Conservation (phyloP, 257 asterid genomes). For the Cynanchum wilfordii region DNA sequence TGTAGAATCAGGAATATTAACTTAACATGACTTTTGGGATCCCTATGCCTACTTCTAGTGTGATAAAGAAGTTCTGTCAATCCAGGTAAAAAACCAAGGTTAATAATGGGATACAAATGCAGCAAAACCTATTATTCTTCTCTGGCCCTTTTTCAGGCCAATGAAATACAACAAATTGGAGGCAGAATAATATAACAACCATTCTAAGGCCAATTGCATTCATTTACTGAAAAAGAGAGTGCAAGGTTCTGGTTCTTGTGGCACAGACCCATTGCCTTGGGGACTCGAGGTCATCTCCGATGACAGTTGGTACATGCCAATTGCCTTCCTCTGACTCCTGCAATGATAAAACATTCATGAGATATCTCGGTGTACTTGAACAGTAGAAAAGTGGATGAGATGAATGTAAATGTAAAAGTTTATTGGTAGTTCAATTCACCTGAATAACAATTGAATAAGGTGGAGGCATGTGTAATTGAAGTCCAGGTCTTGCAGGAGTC, state of each 20-base stretch:
- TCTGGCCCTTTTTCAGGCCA: too few relatives aligned
- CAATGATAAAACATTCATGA: slow-evolving; percentile 10
- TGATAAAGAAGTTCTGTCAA: too few relatives aligned
- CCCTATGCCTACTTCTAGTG: too few relatives aligned
- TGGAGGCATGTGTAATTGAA: slow-evolving; percentile 75
- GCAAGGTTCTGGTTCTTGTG: slow-evolving; percentile 36
- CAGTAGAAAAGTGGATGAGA: neutral
- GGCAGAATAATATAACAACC: neutral
- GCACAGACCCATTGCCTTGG: slow-evolving; percentile 89
- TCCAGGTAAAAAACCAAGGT: too few relatives aligned
- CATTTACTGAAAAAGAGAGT: slow-evolving; percentile 17
- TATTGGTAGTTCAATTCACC: slow-evolving; percentile 30
- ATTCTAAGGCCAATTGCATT: neutral
- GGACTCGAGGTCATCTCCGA: slow-evolving; percentile 72
- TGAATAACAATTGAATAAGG: slow-evolving; percentile 82
- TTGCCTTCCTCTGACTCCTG: slow-evolving; percentile 74
- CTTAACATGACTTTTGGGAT: too few relatives aligned
- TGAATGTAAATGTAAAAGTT: neutral
- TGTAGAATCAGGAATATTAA: too few relatives aligned
- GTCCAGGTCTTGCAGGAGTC: slow-evolving; percentile 38
- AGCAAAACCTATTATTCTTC: too few relatives aligned
- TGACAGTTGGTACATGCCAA: slow-evolving; percentile 78
- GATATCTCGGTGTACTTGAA: neutral
- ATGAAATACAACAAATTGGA: neutral
- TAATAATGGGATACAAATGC: too few relatives aligned